Percentiles rank a stretch among this genome's conserved stretches.
Evolutionary conservation across 2,329 filamentous ascomycete genomes (phyloP).

Genomic region (Decorospora gaudefroyi): DNA sequence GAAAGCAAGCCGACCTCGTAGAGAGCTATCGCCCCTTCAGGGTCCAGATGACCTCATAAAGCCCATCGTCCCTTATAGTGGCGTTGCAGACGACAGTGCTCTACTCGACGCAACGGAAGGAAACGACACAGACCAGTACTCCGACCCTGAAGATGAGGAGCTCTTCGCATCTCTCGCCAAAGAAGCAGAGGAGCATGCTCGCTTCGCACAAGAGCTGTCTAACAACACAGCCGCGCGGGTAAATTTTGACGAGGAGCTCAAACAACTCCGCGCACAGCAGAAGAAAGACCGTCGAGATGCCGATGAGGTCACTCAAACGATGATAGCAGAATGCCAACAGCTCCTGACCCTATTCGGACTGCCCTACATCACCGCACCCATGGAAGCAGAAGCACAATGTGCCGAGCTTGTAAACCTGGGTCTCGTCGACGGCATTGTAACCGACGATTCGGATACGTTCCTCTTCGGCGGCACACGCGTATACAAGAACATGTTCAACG

Average conservation of each 20-base stretch:
- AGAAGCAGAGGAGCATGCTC: conserved; percentile 90
- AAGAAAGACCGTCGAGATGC: conserved; percentile 95
- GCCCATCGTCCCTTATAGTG: conserved; percentile 38
- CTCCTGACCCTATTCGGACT: conserved; percentile 88
- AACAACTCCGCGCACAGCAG: conserved; percentile 86
- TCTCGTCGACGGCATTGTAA: conserved; percentile 95
- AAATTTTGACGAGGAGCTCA: conserved; percentile 85
- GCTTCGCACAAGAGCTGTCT: conserved; percentile 87
- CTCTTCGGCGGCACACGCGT: conserved; percentile 94
- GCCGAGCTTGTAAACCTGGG: conserved; percentile 85
- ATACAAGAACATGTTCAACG: conserved; percentile 99
- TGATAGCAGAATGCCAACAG: conserved; percentile 94
- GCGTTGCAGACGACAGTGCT: conserved; percentile 37
- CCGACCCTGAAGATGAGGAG: conserved; percentile 90
- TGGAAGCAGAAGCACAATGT: conserved; percentile 98
- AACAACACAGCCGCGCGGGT: conserved; percentile 68
- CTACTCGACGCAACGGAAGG: conserved; percentile 31
- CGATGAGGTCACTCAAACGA: conserved; percentile 93
- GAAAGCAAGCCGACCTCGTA: conserved; percentile 17
- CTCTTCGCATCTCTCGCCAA: conserved; percentile 82
- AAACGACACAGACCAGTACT: conserved; percentile 54
- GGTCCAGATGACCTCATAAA: conserved; percentile 37
- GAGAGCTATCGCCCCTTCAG: conserved; percentile 35
- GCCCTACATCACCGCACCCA: conserved; percentile 94
- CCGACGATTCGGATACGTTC: conserved; percentile 95